These are phyloP conservation scores for Hypoxylon subgilvum DNA, from an alignment of 495 filamentous ascomycete genomes.

Conservation along the genomic window DNA sequence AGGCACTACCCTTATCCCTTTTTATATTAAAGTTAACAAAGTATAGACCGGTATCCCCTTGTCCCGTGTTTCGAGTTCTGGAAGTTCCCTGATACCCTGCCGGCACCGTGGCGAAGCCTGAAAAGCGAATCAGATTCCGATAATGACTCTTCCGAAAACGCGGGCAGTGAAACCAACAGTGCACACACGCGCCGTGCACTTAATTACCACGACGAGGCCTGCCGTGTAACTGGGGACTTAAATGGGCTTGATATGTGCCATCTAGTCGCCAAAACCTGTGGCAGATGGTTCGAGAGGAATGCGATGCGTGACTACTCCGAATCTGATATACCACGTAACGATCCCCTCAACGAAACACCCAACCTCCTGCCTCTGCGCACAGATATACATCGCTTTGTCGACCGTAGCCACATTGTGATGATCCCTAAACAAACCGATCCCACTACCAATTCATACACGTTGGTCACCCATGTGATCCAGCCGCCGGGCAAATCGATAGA, in stretches of 20 bases:
- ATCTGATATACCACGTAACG: background rate
- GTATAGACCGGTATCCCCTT: background rate
- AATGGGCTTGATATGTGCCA: background rate
- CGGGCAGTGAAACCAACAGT: background rate
- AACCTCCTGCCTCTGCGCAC: background rate
- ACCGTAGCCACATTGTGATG: background rate
- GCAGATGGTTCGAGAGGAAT: background rate
- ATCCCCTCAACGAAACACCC: background rate
- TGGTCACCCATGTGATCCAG: background rate
- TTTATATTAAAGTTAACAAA: background rate
- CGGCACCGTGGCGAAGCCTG: background rate
- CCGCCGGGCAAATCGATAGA: background rate
- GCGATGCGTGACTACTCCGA: background rate
- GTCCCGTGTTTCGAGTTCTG: background rate
- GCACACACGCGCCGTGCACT: background rate
- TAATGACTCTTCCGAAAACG: background rate
- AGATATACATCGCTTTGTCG: background rate
- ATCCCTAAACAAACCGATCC: background rate
- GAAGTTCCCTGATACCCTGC: background rate
- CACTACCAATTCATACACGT: background rate
- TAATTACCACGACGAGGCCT: background rate
- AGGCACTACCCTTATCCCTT: background rate
- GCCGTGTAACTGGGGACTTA: background rate
- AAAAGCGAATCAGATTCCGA: background rate
- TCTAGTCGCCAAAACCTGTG: background rate